Evolutionary conservation across 1,284 basidiomycete genomes (phyloP), one percentile per base, ranked within the genome.

Genomic region (Cystobasidiaceae sp.): DNA sequence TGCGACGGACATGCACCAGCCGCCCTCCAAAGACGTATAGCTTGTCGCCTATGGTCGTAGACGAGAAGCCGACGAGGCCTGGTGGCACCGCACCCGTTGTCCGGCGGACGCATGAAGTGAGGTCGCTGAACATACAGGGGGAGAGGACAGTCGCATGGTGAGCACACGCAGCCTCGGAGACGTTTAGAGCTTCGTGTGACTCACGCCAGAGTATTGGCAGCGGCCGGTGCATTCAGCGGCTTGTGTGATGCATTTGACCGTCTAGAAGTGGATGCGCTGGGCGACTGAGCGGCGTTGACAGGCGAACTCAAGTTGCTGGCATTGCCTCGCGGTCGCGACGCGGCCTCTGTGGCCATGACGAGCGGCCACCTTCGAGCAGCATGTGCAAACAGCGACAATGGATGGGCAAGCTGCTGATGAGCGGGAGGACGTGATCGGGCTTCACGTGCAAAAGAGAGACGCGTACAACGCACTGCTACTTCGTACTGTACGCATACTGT

Each of bases 1-100:
- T 90, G 68, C 86, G 83, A 32, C 90, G 85, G 68, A 89, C 88
- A 4, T 88, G 83, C 61, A 93, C 90, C 56, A 91, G 80, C 52
- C 92, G 83, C 28, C 92, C 92, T 45, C 92, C 92, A 84, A 91
- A 92, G 55, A 92, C 82, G 76, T 89, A 92, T 82, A 91, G 84
- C 77, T 86, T 87, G 52, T 85, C 85, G 50, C 86, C 88, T 39
- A 90, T 82, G 61, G 90, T 86, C 32, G 89, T 91, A 28, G 88
- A 89, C 3, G 89, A 90, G 54, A 69, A 71, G 7, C 72, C 72
- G 49, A 73, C 71, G 61, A 62, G 50, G 30, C 60, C 60, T 15
- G 60, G 60, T 4, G 60, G 60, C 0, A 50, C 39, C n/a, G 30
- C 41, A 1, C 60, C 60, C 9, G 60, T 50, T 7, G 60, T 62